These are phyloP conservation scores for Leucoagaricus sp. DNA, from an alignment of 1,284 basidiomycete genomes.

Conservation along the genomic window DNA sequence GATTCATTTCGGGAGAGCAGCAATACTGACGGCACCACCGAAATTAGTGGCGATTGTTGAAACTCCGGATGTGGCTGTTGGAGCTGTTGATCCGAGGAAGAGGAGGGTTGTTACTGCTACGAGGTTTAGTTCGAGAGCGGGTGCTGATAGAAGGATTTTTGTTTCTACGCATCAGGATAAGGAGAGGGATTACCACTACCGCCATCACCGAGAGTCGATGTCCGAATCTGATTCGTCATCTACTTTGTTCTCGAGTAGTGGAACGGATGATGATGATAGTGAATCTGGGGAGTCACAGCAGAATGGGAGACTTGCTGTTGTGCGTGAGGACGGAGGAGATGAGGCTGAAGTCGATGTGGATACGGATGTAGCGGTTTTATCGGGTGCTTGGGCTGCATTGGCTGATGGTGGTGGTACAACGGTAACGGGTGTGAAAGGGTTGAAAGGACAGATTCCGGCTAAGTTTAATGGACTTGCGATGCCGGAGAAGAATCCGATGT, in stretches of 20 bases:
- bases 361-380: conserved; percentile 57
- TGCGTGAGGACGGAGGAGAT: no score
- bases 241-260: background rate
- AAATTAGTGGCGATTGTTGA: conserved; percentile 79
- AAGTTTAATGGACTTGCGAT: conserved; percentile 76
- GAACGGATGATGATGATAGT: conserved; percentile 24
- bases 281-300: conserved; percentile 30
- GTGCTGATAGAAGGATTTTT: conserved; percentile 78
- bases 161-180: conserved; percentile 76
- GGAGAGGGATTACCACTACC: no score
- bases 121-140: conserved; percentile 77
- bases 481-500: conserved; percentile 87
- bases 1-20: conserved; percentile 62
- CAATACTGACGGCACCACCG: conserved; percentile 76
- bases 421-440: conserved; percentile 46
- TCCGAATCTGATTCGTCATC: no score
- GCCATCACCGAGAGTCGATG: no score
- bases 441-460: conserved; percentile 57
- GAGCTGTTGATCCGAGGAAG: conserved; percentile 80
- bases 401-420: conserved; percentile 35
- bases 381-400: conserved; percentile 71
- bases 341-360: conserved; percentile 52
- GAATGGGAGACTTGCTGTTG: no score
- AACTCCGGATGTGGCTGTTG: conserved; percentile 81
- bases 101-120: conserved; percentile 83